Conservation (phyloP, 768 basidiomycete species). For the Hygrophoropsis aurantiaca region DNA sequence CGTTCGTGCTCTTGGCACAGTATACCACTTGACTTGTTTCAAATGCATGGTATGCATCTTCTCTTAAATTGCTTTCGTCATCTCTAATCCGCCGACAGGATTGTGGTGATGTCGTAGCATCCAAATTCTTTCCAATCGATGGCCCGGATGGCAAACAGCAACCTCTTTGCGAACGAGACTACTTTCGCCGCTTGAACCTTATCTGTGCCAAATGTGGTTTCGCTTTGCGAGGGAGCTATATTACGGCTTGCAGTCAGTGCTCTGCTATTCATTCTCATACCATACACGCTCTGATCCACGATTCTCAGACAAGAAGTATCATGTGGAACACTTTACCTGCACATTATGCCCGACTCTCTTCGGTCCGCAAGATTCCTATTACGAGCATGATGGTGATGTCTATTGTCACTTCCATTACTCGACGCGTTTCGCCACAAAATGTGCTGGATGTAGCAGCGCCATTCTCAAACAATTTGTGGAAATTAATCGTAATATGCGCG, state of each 20-base stretch:
- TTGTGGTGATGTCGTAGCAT: constrained; percentile 93
- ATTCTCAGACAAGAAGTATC: constrained; percentile 89
- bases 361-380: constrained; percentile 98
- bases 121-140: constrained; percentile 98
- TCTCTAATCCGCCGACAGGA: constrained; percentile 55
- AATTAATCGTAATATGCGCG: constrained; percentile 96
- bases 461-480: constrained; percentile 99
- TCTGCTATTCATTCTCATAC: constrained; percentile 5
- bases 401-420: constrained; percentile 99
- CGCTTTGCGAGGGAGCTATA: constrained; percentile 95
- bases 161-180: constrained; percentile 98
- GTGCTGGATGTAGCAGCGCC: constrained; percentile 94
- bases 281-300: constrained; percentile 13
- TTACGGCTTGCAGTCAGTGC: constrained; percentile 94
- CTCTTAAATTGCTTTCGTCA: constrained; percentile 5
- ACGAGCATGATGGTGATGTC: constrained; percentile 97
- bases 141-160: constrained; percentile 84
- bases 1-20: constrained; percentile 89
- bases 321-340: constrained; percentile 99
- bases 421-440: constrained; percentile 97
- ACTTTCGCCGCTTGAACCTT: constrained; percentile 92
- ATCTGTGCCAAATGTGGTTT: constrained; percentile 96
- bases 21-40: constrained; percentile 98
- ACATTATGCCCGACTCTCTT: constrained; percentile 95
- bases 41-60: constrained; percentile 80